Percentiles rank a stretch among this genome's conserved stretches.
phyloP scores from a whole-genome alignment of 2,329 filamentous ascomycete genomes.

The Pleurostoma richardsiae region DNA sequence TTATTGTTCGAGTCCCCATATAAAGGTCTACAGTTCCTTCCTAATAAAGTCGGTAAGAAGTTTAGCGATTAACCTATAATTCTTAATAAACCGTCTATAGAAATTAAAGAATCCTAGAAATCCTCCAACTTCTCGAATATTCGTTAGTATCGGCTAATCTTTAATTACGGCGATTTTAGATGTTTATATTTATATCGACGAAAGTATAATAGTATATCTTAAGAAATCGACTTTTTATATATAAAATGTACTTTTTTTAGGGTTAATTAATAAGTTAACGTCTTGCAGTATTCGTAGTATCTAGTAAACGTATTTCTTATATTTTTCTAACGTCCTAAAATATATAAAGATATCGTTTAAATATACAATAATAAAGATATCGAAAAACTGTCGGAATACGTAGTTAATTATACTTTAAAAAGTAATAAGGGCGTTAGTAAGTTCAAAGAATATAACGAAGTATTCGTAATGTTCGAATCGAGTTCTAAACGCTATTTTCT shows the following conservation, averaged over 20 bases:
- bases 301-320: slow-evolving; percentile 2
- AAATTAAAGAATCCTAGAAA: slow-evolving; percentile 23
- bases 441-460: slow-evolving; percentile 20
- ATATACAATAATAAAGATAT: slow-evolving; percentile 7
- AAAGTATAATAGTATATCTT: slow-evolving; percentile 4
- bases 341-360: slow-evolving; percentile 11
- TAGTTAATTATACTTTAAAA: slow-evolving; percentile 7
- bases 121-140: neutral
- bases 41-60: slow-evolving; percentile 15
- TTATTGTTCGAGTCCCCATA: slow-evolving; percentile 4
- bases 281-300: neutral
- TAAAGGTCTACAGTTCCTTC: slow-evolving; percentile 5
- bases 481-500: slow-evolving; percentile 21
- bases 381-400: neutral
- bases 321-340: slow-evolving; percentile 2
- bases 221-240: slow-evolving; percentile 2
- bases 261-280: neutral
- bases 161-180: neutral
- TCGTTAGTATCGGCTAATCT: neutral
- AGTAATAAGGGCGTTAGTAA: slow-evolving; percentile 13
- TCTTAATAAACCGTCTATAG: slow-evolving; percentile 21
- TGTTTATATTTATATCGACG: neutral
- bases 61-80: slow-evolving; percentile 13
- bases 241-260: neutral
- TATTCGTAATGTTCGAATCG: slow-evolving; percentile 21